These are phyloP conservation scores for Penicillium aurantiogriseum DNA, from an alignment of 2,329 filamentous ascomycete species.

Conservation along the genomic window DNA sequence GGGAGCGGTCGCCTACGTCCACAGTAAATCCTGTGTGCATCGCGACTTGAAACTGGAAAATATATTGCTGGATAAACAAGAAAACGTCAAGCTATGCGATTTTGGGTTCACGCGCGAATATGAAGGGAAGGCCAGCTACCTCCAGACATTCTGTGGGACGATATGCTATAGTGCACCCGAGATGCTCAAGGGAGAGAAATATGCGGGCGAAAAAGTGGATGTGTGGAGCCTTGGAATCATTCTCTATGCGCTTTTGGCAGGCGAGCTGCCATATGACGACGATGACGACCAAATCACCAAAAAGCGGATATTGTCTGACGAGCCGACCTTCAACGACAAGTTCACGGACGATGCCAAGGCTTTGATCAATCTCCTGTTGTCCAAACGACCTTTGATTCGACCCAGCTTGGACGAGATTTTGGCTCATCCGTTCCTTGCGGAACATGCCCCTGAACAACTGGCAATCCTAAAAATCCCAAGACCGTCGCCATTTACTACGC, in stretches of 20 bases:
- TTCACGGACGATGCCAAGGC: conserved; percentile 74
- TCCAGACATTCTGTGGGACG: conserved; percentile 97
- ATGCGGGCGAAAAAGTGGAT: conserved; percentile 95
- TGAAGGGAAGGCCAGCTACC: conserved; percentile 86
- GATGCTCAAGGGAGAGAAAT: conserved; percentile 98
- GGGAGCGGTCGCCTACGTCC: conserved; percentile 91
- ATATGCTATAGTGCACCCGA: conserved; percentile 97
- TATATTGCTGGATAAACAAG: conserved; percentile 91
- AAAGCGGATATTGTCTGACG: conserved; percentile 76
- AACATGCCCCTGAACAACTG: conserved; percentile 83
- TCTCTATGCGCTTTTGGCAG: conserved; percentile 76
- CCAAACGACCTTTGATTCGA: conserved; percentile 81
- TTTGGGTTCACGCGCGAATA: conserved; percentile 98
- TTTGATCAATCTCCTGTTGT: conserved; percentile 76
- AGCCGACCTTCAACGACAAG: conserved; percentile 79
- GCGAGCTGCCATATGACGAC: conserved; percentile 88
- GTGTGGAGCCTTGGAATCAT: conserved; percentile 98
- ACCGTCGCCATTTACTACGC: conserved; percentile 77
- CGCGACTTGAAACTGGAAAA: conserved; percentile 96
- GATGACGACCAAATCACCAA: conserved; percentile 90
- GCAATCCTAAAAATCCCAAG: conserved; percentile 81
- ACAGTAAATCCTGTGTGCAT: conserved; percentile 92
- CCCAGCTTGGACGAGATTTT: conserved; percentile 83
- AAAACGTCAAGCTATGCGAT: conserved; percentile 96
- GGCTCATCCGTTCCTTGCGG: conserved; percentile 79